phyloP scores from a whole-genome alignment of 2,329 filamentous ascomycete species.

The Aspergillus spinulosporus region DNA sequence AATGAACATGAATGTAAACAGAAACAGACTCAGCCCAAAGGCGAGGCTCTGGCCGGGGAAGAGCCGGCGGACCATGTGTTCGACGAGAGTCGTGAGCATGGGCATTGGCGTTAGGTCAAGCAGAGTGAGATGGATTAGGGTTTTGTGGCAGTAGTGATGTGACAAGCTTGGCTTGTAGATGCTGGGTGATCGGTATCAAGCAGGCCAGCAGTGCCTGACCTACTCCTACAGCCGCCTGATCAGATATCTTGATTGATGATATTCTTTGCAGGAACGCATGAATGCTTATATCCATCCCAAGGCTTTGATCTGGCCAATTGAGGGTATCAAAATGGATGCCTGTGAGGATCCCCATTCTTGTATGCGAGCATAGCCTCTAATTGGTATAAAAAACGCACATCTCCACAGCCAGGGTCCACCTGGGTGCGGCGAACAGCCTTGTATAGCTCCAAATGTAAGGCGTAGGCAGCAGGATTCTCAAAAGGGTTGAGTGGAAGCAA shows the following conservation, averaged over 20 bases:
- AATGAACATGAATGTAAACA: constrained; percentile 38
- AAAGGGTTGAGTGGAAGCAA: neutral
- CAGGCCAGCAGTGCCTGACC: too few relatives aligned
- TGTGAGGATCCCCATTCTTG: neutral
- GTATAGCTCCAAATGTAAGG: neutral
- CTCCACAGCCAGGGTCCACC: neutral
- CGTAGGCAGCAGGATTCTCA: constrained; percentile 7
- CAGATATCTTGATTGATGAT: too few relatives aligned
- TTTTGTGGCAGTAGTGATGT: neutral
- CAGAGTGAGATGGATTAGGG: too few relatives aligned
- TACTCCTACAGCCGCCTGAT: too few relatives aligned
- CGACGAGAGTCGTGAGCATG: constrained; percentile 13
- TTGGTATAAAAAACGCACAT: too few relatives aligned
- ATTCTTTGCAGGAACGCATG: too few relatives aligned
- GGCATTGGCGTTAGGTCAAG: neutral
- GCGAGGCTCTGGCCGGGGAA: constrained; percentile 30
- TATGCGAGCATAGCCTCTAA: too few relatives aligned
- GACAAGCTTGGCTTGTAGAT: too few relatives aligned
- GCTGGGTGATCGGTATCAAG: too few relatives aligned
- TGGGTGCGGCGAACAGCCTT: neutral
- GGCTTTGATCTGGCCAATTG: neutral
- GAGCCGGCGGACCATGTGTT: constrained; percentile 32
- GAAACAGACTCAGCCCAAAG: constrained; percentile 33
- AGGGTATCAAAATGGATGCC: neutral
- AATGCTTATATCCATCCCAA: neutral